phyloP scores from a whole-genome alignment of 2,329 filamentous ascomycete species.

The Rhynchosporium agropyri region DNA sequence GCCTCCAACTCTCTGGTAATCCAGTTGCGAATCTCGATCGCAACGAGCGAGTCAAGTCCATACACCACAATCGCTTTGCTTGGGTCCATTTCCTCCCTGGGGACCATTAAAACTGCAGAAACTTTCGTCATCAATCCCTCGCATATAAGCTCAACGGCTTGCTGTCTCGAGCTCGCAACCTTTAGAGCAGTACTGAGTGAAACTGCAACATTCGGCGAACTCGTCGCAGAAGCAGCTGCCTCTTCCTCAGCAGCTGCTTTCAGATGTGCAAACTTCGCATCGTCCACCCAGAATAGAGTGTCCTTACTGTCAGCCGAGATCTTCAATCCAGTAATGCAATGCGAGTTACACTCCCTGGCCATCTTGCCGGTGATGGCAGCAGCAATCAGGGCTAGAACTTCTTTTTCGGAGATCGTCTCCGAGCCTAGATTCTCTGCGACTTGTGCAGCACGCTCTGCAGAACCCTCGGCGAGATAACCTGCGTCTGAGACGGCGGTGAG shows the following conservation, averaged over 20 bases:
- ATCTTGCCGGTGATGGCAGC: constrained; percentile 36
- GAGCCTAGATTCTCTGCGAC: constrained; percentile 27
- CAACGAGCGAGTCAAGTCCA: constrained; percentile 41
- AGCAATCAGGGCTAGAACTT: constrained; percentile 36
- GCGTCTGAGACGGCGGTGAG: constrained; percentile 32
- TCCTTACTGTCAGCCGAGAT: constrained; percentile 19
- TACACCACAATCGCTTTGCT: constrained; percentile 39
- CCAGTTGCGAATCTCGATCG: constrained; percentile 47
- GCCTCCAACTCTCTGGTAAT: constrained; percentile 33
- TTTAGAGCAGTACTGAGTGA: constrained; percentile 27
- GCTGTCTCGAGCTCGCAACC: constrained; percentile 25
- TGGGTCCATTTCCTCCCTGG: constrained; percentile 50
- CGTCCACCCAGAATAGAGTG: constrained; percentile 39
- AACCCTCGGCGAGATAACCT: constrained; percentile 36
- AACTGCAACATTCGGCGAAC: constrained; percentile 3
- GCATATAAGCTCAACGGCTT: constrained; percentile 43
- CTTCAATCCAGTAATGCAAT: constrained; percentile 35
- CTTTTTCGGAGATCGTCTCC: constrained; percentile 29
- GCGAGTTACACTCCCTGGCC: constrained; percentile 24
- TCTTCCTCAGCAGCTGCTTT: constrained; percentile 13
- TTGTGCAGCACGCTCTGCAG: constrained; percentile 18
- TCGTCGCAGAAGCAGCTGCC: background rate
- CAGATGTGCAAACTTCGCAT: constrained; percentile 33
- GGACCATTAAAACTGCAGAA: constrained; percentile 51
- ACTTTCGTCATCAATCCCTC: constrained; percentile 49